These are phyloP conservation scores for Neckera pumila DNA, from an alignment of 225 moss, liverwort and hornwort species.

Conservation along the genomic window DNA sequence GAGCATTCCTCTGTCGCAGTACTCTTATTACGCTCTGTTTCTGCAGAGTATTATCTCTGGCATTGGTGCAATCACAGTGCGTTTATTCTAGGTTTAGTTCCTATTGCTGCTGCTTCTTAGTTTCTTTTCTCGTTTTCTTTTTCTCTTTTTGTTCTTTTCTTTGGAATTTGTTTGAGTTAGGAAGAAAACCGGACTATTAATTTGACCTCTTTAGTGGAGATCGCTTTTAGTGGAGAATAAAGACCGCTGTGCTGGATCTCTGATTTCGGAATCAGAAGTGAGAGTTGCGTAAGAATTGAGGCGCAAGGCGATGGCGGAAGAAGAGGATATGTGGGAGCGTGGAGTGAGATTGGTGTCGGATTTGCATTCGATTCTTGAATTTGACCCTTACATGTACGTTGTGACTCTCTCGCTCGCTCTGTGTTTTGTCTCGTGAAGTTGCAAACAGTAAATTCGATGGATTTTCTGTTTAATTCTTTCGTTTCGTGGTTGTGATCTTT, in stretches of 20 bases:
- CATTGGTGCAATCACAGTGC: not conserved
- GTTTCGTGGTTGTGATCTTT: not conserved
- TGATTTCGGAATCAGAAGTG: not conserved
- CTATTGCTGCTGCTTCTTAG: not conserved
- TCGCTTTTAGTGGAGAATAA: not conserved
- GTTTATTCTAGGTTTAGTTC: not conserved
- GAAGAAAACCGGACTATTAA: not conserved
- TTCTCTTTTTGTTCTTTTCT: not conserved
- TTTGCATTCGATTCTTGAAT: conserved; percentile 38
- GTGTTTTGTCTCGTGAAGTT: not conserved
- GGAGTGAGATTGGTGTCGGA: conserved; percentile 40
- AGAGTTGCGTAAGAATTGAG: not conserved
- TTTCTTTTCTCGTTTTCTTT: not conserved
- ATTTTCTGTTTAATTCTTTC: not conserved
- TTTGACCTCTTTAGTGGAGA: not conserved
- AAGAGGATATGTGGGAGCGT: conserved; percentile 21
- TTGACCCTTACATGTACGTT: conserved; percentile 46
- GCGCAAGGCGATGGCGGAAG: not conserved
- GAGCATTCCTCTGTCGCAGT: not conserved
- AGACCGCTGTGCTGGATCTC: not conserved
- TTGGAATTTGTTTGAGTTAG: not conserved
- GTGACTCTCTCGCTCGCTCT: not conserved
- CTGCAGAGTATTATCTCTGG: not conserved
- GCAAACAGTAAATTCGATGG: not conserved
- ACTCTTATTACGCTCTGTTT: not conserved